Evolutionary conservation across 352 stramenopile genomes (phyloP), one percentile per base, ranked within the genome.

Genomic region (Phytophthora tubulina): DNA sequence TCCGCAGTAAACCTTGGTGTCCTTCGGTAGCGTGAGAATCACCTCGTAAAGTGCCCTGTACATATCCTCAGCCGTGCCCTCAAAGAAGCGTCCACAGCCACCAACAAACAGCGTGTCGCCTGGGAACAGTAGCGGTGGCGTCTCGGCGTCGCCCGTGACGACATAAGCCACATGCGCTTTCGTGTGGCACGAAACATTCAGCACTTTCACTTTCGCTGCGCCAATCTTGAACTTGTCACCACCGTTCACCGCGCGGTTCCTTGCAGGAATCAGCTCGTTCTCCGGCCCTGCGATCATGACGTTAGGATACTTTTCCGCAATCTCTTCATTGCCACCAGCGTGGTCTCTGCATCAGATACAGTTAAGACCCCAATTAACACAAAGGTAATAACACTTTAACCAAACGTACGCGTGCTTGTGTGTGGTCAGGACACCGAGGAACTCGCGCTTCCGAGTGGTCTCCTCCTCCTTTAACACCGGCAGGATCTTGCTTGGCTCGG

Each of bases 371-470:
- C 17, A 21, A 60, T 35, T 46, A 5, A 10, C 32, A 14, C 0
- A 14, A 45, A 27, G 21, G 21, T 35, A 32, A 32, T 3, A 10
- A 27, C 5, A 31, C 35, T 21, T 9, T 32, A 32, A 50, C 15
- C 11, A 50, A 3, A 79, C 85, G 51, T 85, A 96, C 89, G 67
- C 79, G 87, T 98, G 95, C 63, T 97, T 97, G 83, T 98, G 95
- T 2, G 95, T 98, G 21, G 93, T 98, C 33, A 98, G 79, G 38
- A 98, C 96, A 4, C 84, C 89, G 13, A 94, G 75, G 45, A 96
- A 94, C 58, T 89, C 73, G 33, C 89, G 87, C 44, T 93, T 90
- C 52, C 76, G 79, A 30, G 67, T 72, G 3, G 73, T 72, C 35
- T 93, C 85, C 54, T 96, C 87, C 68, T 96, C 87, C 58, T 86